Base-by-base conservation (phyloP, 225 moss, liverwort and hornwort genomes). In the Bryoerythrophyllum caledonicum region DNA sequence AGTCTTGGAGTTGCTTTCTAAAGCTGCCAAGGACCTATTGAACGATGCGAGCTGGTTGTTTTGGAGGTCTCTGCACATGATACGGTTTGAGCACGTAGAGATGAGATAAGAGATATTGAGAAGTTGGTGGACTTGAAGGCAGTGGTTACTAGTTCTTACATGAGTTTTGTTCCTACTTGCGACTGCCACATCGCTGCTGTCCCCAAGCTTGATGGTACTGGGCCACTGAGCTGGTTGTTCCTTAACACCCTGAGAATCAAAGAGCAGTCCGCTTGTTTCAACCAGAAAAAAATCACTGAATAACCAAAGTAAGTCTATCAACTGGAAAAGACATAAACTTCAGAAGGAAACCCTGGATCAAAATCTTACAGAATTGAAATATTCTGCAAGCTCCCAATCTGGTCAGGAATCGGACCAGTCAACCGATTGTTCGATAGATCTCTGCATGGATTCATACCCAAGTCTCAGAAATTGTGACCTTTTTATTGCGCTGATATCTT, bases 1-100 rank as follows among this genome's bases (percentile, higher is more conserved):
- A 72, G 85, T 83, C 3, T 0, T 11, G 73, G 81, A 34, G 41
- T 63, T 68, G 76, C 83, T 85, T 12, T 5, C 7, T 68, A 85
- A 63, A 23, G 3, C 16, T 34, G 78, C 30, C 80, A 88, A 76
- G 24, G 62, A 17, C 5, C 1, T 0, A 34, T 0, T 58, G 14
- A 8, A 17, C 1, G 4, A 5, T 5, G 68, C 68, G 10, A 88
- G 55, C 21, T 70, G 57, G 70, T 88, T 88, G 67, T 81, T 81
- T 74, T 88, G 88, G 3, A 88, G 70, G 56, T 88, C 88, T 73
- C 88, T 88, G 85, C 79, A 79, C 67, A 77, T 40, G 6, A 76
- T 19, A 72, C 17, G 20, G 5, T 27, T 60, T 40, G 37, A 73
- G 56, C 30, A 74, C 15, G 37, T 70, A 75, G 7, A 19, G 20